A percentile compares a stretch with the other conserved stretches of the same genome.
phyloP scores from a whole-genome alignment of 495 filamentous ascomycete species.

The Annulohypoxylon maeteangense region DNA sequence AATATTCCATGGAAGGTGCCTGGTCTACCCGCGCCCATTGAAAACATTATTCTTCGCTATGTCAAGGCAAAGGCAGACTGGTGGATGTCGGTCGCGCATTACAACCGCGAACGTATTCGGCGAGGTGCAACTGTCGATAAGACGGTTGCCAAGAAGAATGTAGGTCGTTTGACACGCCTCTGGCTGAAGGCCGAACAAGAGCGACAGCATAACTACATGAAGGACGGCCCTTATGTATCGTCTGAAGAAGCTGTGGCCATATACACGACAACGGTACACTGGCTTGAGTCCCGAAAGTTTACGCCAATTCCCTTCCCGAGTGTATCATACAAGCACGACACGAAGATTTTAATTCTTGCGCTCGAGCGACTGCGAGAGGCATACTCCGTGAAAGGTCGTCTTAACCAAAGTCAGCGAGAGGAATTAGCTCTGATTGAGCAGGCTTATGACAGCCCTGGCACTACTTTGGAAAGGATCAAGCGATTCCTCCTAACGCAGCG shows the following conservation, averaged over 20 bases:
- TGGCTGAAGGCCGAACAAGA: slow-evolving; percentile 99
- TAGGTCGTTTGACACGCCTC: slow-evolving; percentile 90
- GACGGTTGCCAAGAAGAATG: slow-evolving; percentile 99
- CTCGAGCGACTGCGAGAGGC: slow-evolving; percentile 94
- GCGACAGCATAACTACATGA: slow-evolving; percentile 99
- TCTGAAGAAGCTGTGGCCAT: slow-evolving; percentile 99
- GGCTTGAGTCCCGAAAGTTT: slow-evolving; percentile 98
- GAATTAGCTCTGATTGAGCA: slow-evolving; percentile 98
- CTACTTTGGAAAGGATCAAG: slow-evolving; percentile 96
- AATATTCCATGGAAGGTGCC: slow-evolving; percentile 99
- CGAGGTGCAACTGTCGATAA: slow-evolving; percentile 98
- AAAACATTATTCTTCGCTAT: slow-evolving; percentile 97
- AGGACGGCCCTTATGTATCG: slow-evolving; percentile 98
- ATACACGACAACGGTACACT: slow-evolving; percentile 98
- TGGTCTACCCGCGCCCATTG: slow-evolving; percentile 93
- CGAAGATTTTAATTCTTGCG: slow-evolving; percentile 97
- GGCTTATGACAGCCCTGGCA: slow-evolving; percentile 97
- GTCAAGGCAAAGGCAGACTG: slow-evolving; percentile 99
- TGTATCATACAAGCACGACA: slow-evolving; percentile 99
- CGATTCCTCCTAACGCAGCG: slow-evolving; percentile 96
- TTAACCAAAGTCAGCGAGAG: slow-evolving; percentile 98
- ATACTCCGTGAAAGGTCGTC: slow-evolving; percentile 95
- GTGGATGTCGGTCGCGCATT: slow-evolving; percentile 99
- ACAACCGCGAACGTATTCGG: slow-evolving; percentile 96
- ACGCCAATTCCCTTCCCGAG: slow-evolving; percentile 99